Conservation (phyloP, 768 basidiomycete species). For the Mycena kentingensis region DNA sequence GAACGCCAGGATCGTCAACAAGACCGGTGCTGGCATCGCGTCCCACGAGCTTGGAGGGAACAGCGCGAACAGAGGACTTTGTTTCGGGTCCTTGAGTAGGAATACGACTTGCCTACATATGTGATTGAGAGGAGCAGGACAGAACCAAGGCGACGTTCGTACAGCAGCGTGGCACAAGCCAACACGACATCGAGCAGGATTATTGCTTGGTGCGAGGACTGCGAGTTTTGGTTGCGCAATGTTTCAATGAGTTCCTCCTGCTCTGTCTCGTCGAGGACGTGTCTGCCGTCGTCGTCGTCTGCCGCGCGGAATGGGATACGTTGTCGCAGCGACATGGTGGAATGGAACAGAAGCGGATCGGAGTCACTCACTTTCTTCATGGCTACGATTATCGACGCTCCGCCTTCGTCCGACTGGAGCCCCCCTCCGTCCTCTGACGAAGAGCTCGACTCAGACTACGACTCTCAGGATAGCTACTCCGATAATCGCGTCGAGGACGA, state of each 20-base stretch:
- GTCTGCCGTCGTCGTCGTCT: slow-evolving; percentile 7
- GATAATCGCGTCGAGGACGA: slow-evolving; percentile 77
- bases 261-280: slow-evolving; percentile 35
- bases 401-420: slow-evolving; percentile 1
- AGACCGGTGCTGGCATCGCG: slow-evolving; percentile 47
- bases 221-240: slow-evolving; percentile 46
- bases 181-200: slow-evolving; percentile 44
- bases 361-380: slow-evolving; percentile 17
- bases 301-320: slow-evolving; percentile 10
- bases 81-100: slow-evolving; percentile 40
- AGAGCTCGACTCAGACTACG: slow-evolving; percentile 28
- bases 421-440: neutral
- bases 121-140: neutral
- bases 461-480: slow-evolving; percentile 51
- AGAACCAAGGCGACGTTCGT: slow-evolving; percentile 23
- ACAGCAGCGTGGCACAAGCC: slow-evolving; percentile 50
- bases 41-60: slow-evolving; percentile 35
- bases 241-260: slow-evolving; percentile 59
- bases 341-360: neutral
- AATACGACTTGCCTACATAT: slow-evolving; percentile 51
- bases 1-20: slow-evolving; percentile 51
- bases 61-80: slow-evolving; percentile 50
- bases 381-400: slow-evolving; percentile 33
- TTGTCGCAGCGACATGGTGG: slow-evolving; percentile 12
- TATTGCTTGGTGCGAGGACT: slow-evolving; percentile 44